A percentile compares a stretch with the other conserved stretches of the same genome.
phyloP scores from a whole-genome alignment of 768 basidiomycete genomes.

The Amanita jacksonii region DNA sequence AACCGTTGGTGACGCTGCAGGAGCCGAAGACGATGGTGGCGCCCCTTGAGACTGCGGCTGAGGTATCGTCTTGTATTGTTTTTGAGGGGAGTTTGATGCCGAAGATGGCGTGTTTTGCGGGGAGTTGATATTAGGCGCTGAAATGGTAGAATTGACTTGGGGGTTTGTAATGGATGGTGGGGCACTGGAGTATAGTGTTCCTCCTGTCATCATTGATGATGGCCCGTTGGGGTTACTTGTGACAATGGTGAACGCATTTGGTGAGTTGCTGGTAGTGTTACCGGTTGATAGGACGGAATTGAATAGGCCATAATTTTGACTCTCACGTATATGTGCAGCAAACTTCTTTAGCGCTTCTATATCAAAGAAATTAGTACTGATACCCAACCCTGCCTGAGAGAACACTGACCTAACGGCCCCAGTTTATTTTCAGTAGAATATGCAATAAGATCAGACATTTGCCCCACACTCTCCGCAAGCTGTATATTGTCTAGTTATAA shows the following conservation, averaged over 20 bases:
- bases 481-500: conserved; percentile 18
- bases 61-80: conserved; percentile 53
- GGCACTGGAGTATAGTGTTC: conserved; percentile 42
- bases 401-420: conserved; percentile 58
- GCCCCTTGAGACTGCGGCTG: conserved; percentile 22
- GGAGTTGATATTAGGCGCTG: conserved; percentile 26
- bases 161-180: conserved; percentile 39
- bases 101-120: conserved; percentile 44
- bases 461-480: conserved; percentile 75
- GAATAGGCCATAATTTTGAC: conserved; percentile 16
- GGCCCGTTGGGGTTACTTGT: conserved; percentile 10
- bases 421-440: conserved; percentile 44
- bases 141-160: conserved; percentile 17
- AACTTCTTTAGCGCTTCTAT: conserved; percentile 34
- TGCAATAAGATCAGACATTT: conserved; percentile 70
- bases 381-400: background rate
- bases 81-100: conserved; percentile 46
- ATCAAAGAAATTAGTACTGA: conserved; percentile 8
- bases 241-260: conserved; percentile 16
- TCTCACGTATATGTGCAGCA: conserved; percentile 29
- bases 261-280: conserved; percentile 8
- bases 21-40: conserved; percentile 26
- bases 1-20: conserved; percentile 13
- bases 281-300: conserved; percentile 5
- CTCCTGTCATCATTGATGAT: conserved; percentile 15